Base-by-base conservation (phyloP, 148 eudicot genomes). In the Chenopodium suecicum region DNA sequence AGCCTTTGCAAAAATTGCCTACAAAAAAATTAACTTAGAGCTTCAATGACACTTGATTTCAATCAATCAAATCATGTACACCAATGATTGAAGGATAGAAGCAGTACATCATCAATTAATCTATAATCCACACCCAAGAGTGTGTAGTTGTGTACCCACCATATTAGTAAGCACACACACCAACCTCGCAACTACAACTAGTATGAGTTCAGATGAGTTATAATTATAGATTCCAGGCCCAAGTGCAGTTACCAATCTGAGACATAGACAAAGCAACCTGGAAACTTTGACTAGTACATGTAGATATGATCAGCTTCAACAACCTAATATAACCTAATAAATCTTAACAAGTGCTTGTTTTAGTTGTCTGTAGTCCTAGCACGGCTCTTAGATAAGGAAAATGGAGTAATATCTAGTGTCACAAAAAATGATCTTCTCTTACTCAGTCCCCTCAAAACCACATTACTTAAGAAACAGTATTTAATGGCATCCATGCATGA, bases 1-100 rank as follows among this genome's bases (percentile, higher is more conserved):
- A 76, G 91, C 91, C 86, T 89, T 94, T 70, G 89, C 90, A 80
- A 93, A 87, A 77, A 92, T 84, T 68, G 91, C 98, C 99, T 95
- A 85, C 29, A 83, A 79, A 62, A 63, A 79, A 62, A 63, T 37
- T 78, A 17, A 27, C 32, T 74, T 12, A 11, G 4, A 1, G 32
- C 27, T 19, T 41, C 63, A 12, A 76, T 11, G 60, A 62, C 14
- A 23, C 19, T 50, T 17, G 16, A 7, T 34, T 62, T 54, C 20
- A 44, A 46, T 52, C 9, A 29, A 12, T 22, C 22, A 44, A 31
- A 44, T 5, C 31, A 32, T 11, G 25, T n/a, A 22, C 48, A 47
- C 67, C 50, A 41, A 69, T 23, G 17, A 37, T 17, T 22, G 20
- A 29, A 80, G 70, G 46, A 32, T 70, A 70, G 1, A n/a, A 41